A percentile compares a stretch with the other conserved stretches of the same genome.
Conservation (phyloP, 148 eudicot genomes). For the Gaultheria prostrata region DNA sequence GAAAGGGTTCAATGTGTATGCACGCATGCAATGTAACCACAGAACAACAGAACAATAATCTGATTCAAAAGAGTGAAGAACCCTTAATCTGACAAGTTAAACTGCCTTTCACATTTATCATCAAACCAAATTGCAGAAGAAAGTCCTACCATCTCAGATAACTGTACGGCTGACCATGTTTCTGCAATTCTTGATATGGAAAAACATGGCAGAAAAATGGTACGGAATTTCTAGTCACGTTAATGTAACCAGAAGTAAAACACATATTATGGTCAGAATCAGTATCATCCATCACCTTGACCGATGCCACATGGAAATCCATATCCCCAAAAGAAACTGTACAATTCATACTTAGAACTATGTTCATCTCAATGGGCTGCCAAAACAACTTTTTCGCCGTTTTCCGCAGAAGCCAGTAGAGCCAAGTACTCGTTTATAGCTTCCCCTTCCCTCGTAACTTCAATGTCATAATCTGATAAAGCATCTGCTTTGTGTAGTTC, state of each 20-base stretch:
- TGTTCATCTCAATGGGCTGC: constrained; percentile 13
- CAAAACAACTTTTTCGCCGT: constrained; percentile 14
- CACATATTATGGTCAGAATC: not conserved
- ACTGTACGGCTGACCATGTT: not conserved
- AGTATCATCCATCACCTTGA: not conserved
- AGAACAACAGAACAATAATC: not conserved
- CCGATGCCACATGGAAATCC: not conserved
- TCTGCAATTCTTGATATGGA: not conserved
- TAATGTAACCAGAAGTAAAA: not conserved
- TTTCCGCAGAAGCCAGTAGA: constrained; percentile 40
- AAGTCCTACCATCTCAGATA: not conserved
- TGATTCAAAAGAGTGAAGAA: not conserved
- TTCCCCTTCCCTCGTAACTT: constrained; percentile 84
- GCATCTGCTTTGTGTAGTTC: constrained; percentile 59
- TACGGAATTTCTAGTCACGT: not conserved
- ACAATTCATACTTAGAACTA: not conserved
- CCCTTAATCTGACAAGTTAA: not conserved
- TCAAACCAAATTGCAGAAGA: not conserved
- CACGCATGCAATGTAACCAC: not conserved
- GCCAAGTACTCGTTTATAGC: constrained; percentile 82
- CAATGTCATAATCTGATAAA: constrained; percentile 83
- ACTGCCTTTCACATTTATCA: not conserved
- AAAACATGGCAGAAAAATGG: not conserved
- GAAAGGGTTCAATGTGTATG: not conserved
- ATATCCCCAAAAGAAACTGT: not conserved